These are phyloP conservation scores for Asclepias syriaca DNA, from an alignment of 257 asterid species.

Conservation along the genomic window DNA sequence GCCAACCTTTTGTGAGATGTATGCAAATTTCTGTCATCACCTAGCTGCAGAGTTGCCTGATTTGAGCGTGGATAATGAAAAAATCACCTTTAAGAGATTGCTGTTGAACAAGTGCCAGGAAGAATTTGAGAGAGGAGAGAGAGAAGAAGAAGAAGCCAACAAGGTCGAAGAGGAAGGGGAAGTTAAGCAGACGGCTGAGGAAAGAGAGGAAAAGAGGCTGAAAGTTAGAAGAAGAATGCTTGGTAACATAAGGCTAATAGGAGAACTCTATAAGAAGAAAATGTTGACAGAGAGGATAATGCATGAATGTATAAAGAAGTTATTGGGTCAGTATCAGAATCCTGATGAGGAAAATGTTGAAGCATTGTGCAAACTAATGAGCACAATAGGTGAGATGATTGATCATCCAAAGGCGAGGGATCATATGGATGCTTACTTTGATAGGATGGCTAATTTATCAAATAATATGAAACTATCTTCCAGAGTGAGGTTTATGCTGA, in stretches of 20 bases:
- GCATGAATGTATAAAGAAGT: conserved; percentile 77
- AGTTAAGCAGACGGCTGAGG: conserved; percentile 58
- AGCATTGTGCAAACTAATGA: conserved; percentile 92
- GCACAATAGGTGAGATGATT: conserved; percentile 93
- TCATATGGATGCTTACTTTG: conserved; percentile 70
- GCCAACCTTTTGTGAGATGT: conserved; percentile 98
- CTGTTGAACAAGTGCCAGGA: conserved; percentile 89
- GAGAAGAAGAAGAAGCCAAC: conserved; percentile 88
- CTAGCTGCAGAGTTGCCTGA: conserved; percentile 80
- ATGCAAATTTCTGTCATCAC: conserved; percentile 79
- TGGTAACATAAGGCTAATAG: conserved; percentile 89
- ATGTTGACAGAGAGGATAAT: conserved; percentile 96
- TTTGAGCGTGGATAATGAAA: conserved; percentile 59
- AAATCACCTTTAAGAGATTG: conserved; percentile 77
- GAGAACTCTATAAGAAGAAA: conserved; percentile 86
- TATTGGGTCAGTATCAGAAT: conserved; percentile 70
- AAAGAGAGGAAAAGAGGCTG: conserved; percentile 83
- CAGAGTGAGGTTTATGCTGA: conserved; percentile 90
- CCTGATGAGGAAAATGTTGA: conserved; percentile 91
- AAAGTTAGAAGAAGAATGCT: conserved; percentile 72
- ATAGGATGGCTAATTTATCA: conserved; percentile 52
- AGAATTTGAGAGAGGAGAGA: conserved; percentile 90
- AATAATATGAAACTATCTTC: conserved; percentile 78
- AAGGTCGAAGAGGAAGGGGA: conserved; percentile 81
- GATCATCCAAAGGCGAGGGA: conserved; percentile 80